phyloP scores from a whole-genome alignment of 371 early-diverging fungal species.

The Umbelopsis sp. region DNA sequence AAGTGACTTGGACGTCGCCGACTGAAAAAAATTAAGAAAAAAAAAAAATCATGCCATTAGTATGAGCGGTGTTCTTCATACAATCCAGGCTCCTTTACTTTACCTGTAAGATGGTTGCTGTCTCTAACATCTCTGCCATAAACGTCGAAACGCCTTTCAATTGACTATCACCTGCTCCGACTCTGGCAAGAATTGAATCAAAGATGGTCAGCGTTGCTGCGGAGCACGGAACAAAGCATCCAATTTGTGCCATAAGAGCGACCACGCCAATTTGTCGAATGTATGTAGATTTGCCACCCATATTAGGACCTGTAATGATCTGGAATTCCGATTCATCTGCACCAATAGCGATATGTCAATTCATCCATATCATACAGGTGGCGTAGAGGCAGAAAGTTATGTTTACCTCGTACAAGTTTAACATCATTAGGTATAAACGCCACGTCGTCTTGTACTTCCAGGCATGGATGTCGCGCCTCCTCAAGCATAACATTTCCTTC shows the following conservation, averaged over 20 bases:
- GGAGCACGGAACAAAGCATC: slow-evolving; percentile 96
- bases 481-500: slow-evolving; percentile 67
- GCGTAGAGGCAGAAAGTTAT: slow-evolving; percentile 11
- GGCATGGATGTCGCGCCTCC: slow-evolving; percentile 89
- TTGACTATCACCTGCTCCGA: slow-evolving; percentile 97
- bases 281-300: slow-evolving; percentile 97
- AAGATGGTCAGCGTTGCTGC: slow-evolving; percentile 83
- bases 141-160: slow-evolving; percentile 97
- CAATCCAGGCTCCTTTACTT: not conserved
- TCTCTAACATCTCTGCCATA: slow-evolving; percentile 99
- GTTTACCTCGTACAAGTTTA: slow-evolving; percentile 64
- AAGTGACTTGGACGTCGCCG: slow-evolving; percentile 86
- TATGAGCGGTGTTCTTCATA: not conserved
- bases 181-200: slow-evolving; percentile 93
- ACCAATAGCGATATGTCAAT: slow-evolving; percentile 1
- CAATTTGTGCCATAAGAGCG: slow-evolving; percentile 96
- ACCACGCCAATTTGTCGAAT: slow-evolving; percentile 95
- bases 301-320: slow-evolving; percentile 96
- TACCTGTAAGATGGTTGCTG: slow-evolving; percentile 89
- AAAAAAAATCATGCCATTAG: not conserved
- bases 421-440: slow-evolving; percentile 95
- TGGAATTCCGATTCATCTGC: slow-evolving; percentile 66
- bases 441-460: slow-evolving; percentile 93
- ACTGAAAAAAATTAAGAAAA: slow-evolving; percentile 30
- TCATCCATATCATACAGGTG: not conserved